Percentiles rank a stretch among this genome's conserved stretches.
These are phyloP conservation scores for Bipolaris gigantea DNA, from an alignment of 2,329 filamentous ascomycete genomes.

Conservation along the genomic window DNA sequence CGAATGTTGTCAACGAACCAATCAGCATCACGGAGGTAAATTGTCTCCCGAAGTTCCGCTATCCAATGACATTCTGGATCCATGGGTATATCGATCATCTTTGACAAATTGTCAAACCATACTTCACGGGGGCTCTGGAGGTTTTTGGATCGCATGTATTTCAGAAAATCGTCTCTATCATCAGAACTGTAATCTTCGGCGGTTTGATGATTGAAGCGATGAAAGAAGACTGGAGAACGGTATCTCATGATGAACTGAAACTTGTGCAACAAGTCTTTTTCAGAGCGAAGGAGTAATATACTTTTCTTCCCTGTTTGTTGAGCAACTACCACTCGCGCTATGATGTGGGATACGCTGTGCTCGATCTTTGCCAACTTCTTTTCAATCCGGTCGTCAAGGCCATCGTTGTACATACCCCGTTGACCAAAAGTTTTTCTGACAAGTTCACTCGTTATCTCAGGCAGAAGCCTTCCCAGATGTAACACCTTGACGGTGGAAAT, in stretches of 20 bases:
- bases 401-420: neutral
- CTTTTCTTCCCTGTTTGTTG: constrained; percentile 10
- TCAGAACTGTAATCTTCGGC: constrained; percentile 39
- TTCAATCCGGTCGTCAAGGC: neutral
- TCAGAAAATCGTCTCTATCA: constrained; percentile 23
- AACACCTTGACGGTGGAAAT: neutral
- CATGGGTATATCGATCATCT: constrained; percentile 24
- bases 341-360: neutral
- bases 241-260: constrained; percentile 54
- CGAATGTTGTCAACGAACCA: neutral
- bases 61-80: constrained; percentile 26
- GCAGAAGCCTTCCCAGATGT: neutral
- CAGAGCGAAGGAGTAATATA: constrained; percentile 36
- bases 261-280: constrained; percentile 48
- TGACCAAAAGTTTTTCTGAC: neutral
- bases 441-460: neutral
- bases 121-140: constrained; percentile 30
- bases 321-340: constrained; percentile 19
- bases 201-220: constrained; percentile 43
- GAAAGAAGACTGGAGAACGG: constrained; percentile 42
- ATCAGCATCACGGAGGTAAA: neutral
- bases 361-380: neutral
- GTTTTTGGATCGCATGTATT: constrained; percentile 38
- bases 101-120: constrained; percentile 40
- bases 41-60: constrained; percentile 9